Percentiles rank a stretch among this genome's conserved stretches.
Conservation (phyloP, 106 monocot species). For the Alisma plantagoaquatica region DNA sequence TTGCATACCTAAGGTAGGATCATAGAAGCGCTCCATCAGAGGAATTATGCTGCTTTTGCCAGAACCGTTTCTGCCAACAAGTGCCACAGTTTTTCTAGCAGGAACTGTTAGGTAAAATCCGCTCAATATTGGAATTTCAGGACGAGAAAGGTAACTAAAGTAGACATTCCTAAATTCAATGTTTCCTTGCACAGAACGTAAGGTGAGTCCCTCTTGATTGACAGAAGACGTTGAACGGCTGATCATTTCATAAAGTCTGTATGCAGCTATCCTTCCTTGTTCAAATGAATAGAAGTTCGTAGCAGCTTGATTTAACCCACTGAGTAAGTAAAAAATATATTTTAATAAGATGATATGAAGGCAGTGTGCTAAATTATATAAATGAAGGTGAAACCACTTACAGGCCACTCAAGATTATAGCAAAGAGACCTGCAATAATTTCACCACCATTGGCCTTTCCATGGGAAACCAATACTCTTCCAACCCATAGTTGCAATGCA, state of each 20-base stretch:
- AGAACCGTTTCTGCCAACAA: slow-evolving; percentile 99
- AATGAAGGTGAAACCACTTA: slow-evolving; percentile 30
- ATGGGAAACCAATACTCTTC: slow-evolving; percentile 63
- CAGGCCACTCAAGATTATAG: slow-evolving; percentile 97
- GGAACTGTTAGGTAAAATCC: slow-evolving; percentile 96
- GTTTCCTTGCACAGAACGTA: slow-evolving; percentile 79
- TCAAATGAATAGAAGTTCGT: slow-evolving; percentile 99
- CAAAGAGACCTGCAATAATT: slow-evolving; percentile 82
- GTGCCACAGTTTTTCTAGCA: slow-evolving; percentile 95
- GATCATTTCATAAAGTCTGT: slow-evolving; percentile 99
- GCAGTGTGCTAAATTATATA: not conserved
- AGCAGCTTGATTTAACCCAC: slow-evolving; percentile 97
- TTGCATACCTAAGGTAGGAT: slow-evolving; percentile 98
- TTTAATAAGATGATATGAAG: not conserved
- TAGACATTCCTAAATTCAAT: slow-evolving; percentile 98
- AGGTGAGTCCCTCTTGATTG: slow-evolving; percentile 76
- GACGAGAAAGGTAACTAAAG: slow-evolving; percentile 96
- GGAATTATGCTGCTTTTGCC: slow-evolving; percentile 99
- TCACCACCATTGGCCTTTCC: slow-evolving; percentile 90
- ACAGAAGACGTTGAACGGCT: slow-evolving; percentile 83
- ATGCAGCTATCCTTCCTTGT: slow-evolving; percentile 98
- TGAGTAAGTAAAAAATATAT: slow-evolving; percentile 14
- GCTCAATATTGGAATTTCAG: slow-evolving; percentile 96
- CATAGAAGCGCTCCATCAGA: slow-evolving; percentile 99
- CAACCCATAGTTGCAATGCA: slow-evolving; percentile 97